A percentile compares a stretch with the other conserved stretches of the same genome.
These are phyloP conservation scores for Penicillium fuscoglaucum DNA, from an alignment of 2,329 filamentous ascomycete species.

Conservation along the genomic window DNA sequence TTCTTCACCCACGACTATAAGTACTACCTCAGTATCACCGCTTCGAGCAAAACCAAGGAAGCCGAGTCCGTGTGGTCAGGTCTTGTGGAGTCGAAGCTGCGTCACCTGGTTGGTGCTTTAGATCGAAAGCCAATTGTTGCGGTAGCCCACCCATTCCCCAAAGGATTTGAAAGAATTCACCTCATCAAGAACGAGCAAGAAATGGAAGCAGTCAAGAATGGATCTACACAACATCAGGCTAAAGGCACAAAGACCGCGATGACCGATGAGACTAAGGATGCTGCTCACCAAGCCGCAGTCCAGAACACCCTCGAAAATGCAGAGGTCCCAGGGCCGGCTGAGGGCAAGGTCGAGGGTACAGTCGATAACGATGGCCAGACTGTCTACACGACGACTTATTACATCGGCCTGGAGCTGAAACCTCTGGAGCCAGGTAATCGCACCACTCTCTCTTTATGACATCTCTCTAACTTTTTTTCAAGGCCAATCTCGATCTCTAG, in stretches of 20 bases:
- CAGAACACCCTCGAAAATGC: slow-evolving; percentile 46
- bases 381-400: slow-evolving; percentile 88
- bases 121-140: slow-evolving; percentile 78
- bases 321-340: slow-evolving; percentile 37
- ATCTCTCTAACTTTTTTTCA: slow-evolving; percentile 32
- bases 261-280: slow-evolving; percentile 53
- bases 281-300: slow-evolving; percentile 51
- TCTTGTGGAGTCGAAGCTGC: slow-evolving; percentile 88
- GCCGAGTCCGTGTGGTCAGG: slow-evolving; percentile 86
- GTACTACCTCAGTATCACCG: slow-evolving; percentile 88
- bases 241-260: slow-evolving; percentile 52
- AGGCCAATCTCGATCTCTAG: slow-evolving; percentile 51
- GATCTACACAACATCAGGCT: slow-evolving; percentile 62
- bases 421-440: slow-evolving; percentile 69
- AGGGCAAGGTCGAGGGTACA: slow-evolving; percentile 34
- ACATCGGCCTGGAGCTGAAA: slow-evolving; percentile 81
- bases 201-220: slow-evolving; percentile 62
- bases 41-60: slow-evolving; percentile 79
- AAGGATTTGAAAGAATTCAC: slow-evolving; percentile 84
- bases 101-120: slow-evolving; percentile 77
- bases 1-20: slow-evolving; percentile 95
- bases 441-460: slow-evolving; percentile 18
- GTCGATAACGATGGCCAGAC: slow-evolving; percentile 45
- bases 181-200: slow-evolving; percentile 64
- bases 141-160: slow-evolving; percentile 87